Conservation (phyloP, 345 rosid species). For the Diplotaxis tenuifolia region DNA sequence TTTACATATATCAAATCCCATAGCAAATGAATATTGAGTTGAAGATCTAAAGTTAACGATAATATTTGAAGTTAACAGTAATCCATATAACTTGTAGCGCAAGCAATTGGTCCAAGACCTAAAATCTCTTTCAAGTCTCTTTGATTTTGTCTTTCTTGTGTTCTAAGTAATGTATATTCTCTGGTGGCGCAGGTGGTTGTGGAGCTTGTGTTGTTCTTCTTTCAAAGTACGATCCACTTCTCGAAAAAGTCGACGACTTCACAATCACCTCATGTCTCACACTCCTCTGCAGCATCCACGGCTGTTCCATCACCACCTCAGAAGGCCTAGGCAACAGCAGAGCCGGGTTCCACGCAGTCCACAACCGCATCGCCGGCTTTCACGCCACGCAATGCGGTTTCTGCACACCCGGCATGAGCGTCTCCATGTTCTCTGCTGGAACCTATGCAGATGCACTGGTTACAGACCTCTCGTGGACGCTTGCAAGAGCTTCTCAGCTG, state of each 20-base stretch:
- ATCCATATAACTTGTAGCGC: background rate
- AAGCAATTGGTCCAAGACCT: background rate
- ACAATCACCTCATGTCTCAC: slow-evolving; percentile 84
- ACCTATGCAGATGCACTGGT: slow-evolving; percentile 93
- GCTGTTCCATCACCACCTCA: slow-evolving; percentile 72
- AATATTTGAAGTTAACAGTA: background rate
- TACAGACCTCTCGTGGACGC: slow-evolving; percentile 85
- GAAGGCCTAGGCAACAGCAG: slow-evolving; percentile 88
- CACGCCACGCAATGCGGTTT: slow-evolving; percentile 94
- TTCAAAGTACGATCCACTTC: slow-evolving; percentile 61
- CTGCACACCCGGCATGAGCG: slow-evolving; percentile 93
- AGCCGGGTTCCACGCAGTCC: slow-evolving; percentile 81
- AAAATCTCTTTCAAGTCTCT: background rate
- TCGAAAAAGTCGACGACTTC: slow-evolving; percentile 60
- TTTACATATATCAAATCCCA: background rate
- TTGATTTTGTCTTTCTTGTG: background rate
- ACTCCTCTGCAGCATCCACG: slow-evolving; percentile 70
- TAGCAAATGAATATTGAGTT: background rate
- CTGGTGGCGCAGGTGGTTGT: slow-evolving; percentile 71
- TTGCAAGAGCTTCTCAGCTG: slow-evolving; percentile 76
- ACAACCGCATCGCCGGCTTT: slow-evolving; percentile 70
- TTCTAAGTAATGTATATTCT: slow-evolving; percentile 13
- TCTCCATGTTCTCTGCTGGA: slow-evolving; percentile 76
- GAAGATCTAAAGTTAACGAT: background rate
- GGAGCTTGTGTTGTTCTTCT: slow-evolving; percentile 87